Evolutionary conservation across 805 yeast species (phyloP).

Genomic region (Saturnispora hagleri): DNA sequence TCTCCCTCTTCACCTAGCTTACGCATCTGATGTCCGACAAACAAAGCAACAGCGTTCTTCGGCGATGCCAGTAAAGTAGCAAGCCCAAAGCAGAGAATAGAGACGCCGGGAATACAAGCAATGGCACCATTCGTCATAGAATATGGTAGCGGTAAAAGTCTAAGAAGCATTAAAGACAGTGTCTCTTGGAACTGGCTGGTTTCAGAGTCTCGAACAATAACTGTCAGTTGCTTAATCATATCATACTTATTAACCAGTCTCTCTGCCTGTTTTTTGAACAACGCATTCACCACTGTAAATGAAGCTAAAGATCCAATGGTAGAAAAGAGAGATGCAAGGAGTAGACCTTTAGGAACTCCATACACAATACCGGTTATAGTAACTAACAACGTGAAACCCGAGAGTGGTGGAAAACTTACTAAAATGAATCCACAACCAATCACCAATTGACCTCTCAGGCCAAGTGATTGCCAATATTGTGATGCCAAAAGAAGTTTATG

Average conservation of each 20-base stretch:
- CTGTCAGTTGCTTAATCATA: slow-evolving; percentile 63
- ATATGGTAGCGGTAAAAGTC: slow-evolving; percentile 90
- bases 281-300: slow-evolving; percentile 55
- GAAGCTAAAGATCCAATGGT: slow-evolving; percentile 68
- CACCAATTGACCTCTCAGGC: slow-evolving; percentile 25
- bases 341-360: slow-evolving; percentile 80
- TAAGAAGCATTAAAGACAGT: slow-evolving; percentile 55
- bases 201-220: slow-evolving; percentile 51
- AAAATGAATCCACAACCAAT: slow-evolving; percentile 46
- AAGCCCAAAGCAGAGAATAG: slow-evolving; percentile 48
- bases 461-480: slow-evolving; percentile 31
- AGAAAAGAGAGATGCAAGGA: slow-evolving; percentile 54
- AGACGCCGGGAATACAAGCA: slow-evolving; percentile 75
- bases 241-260: slow-evolving; percentile 51
- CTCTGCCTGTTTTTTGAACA: slow-evolving; percentile 49
- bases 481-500: slow-evolving; percentile 33
- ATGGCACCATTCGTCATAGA: slow-evolving; percentile 88
- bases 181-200: slow-evolving; percentile 43
- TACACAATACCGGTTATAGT: slow-evolving; percentile 71
- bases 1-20: slow-evolving; percentile 53
- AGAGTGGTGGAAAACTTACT: slow-evolving; percentile 84
- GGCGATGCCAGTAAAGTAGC: slow-evolving; percentile 79
- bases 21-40: slow-evolving; percentile 68
- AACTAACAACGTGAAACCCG: slow-evolving; percentile 69
- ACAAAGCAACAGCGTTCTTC: slow-evolving; percentile 64